Conservation (phyloP, 306 rosid species). For the Rubus parviflorus region DNA sequence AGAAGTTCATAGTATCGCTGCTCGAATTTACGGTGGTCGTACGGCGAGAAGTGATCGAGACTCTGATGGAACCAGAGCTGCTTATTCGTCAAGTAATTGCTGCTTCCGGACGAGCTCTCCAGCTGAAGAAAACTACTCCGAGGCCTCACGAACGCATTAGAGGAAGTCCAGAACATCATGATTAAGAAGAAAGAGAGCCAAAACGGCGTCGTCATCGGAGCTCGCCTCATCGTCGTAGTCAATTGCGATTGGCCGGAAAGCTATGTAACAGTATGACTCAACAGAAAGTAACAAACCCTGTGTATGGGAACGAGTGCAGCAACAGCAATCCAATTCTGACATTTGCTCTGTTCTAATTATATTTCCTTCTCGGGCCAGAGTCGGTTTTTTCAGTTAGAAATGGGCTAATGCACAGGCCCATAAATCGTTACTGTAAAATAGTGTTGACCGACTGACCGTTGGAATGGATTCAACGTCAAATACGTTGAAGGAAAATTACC, state of each 20-base stretch:
- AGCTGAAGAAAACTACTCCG: conserved; percentile 40
- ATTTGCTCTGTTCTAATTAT: neutral
- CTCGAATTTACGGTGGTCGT: conserved; percentile 62
- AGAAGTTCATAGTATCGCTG: conserved; percentile 91
- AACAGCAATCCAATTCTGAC: neutral
- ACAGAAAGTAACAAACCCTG: neutral
- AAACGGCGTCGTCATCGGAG: conserved; percentile 15
- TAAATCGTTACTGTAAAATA: neutral
- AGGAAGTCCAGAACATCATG: conserved; percentile 25
- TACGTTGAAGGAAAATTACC: neutral
- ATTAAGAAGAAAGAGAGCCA: conserved; percentile 25
- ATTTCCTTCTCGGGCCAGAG: neutral
- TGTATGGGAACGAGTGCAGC: neutral
- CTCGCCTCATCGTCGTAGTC: conserved; percentile 23
- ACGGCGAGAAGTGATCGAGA: conserved; percentile 86
- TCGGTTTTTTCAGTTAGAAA: neutral
- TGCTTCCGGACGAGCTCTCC: conserved; percentile 31
- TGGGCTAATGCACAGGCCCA: neutral
- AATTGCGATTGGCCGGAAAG: neutral
- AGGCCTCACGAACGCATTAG: conserved; percentile 41
- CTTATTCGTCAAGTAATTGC: conserved; percentile 43
- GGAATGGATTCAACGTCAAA: too few species aligned
- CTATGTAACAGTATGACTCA: neutral
- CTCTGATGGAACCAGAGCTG: conserved; percentile 74
- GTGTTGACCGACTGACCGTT: too few species aligned